These are phyloP conservation scores for Volutella citrinella DNA, from an alignment of 2,329 filamentous ascomycete species.

Conservation along the genomic window DNA sequence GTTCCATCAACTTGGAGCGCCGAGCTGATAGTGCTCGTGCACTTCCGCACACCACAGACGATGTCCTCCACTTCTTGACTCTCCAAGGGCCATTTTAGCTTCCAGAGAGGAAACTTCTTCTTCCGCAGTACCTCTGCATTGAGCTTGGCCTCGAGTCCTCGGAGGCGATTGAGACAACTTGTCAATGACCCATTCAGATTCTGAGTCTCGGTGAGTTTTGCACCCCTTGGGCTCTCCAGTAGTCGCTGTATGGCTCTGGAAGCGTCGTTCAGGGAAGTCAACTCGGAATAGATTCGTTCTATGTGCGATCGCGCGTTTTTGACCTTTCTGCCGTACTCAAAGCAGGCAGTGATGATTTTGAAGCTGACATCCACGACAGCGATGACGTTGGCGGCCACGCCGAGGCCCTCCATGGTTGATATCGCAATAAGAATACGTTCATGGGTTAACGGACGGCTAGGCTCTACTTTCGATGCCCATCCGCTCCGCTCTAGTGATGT, in stretches of 20 bases:
- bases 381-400: background rate
- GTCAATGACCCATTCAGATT: background rate
- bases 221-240: conserved; percentile 18
- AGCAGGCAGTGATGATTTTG: conserved; percentile 1
- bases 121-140: no score
- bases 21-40: conserved; percentile 24
- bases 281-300: no score
- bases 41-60: conserved; percentile 26
- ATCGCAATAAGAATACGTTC: no score
- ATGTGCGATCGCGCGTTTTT: no score
- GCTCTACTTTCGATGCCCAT: no score
- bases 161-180: no score
- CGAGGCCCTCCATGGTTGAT: conserved; percentile 2
- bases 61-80: conserved; percentile 27
- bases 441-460: no score
- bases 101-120: no score
- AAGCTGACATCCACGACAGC: background rate
- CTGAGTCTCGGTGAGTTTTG: conserved; percentile 1
- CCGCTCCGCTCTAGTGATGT: no score
- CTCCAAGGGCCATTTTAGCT: no score
- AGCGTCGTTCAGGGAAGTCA: no score
- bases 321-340: background rate
- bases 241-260: conserved; percentile 22
- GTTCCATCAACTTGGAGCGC: conserved; percentile 33
- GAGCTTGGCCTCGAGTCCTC: background rate